Evolutionary conservation across 2,329 filamentous ascomycete genomes (phyloP), one percentile per base, ranked within the genome.

Genomic region (Apiospora kogelbergensis): DNA sequence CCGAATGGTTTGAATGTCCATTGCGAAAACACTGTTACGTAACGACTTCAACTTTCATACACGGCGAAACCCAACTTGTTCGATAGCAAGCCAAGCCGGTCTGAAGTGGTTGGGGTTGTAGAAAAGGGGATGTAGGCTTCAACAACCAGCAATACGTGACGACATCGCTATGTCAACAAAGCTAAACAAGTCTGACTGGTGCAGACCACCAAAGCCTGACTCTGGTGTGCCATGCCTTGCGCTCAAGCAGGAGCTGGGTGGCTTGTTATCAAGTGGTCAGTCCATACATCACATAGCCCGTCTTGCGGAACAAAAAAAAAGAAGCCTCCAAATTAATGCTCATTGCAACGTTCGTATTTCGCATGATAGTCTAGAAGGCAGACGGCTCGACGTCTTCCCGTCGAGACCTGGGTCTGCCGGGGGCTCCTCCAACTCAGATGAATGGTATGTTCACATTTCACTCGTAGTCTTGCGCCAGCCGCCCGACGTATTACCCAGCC

Each of bases 401-500:
- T 60, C 53, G 53, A 37, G 53, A 60, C 53, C 53, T 60, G 30
- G n/a, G n/a, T 60, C 53, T 60, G 53, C 53, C 53, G 53, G 30
- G 53, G 37, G 53, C 53, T 30, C 53, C 30, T 57, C 53, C 53
- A 60, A 30, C 53, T 60, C 53, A 60, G 53, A 60, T 60, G 24
- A 30, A 48, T 44, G 65, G 37, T 40, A 45, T 48, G 45, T 66
- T 37, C 65, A 45, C 63, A 65, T 65, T 65, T 41, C 63, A 65
- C 37, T 65, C 63, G 63, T 65, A 44, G 63, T 60, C 26, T 60
- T 33, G 40, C 37, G 37, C 26, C 66, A 33, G 46, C 53, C 66
- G 40, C 66, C 41, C 33, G 44, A 53, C 40, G 42, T 41, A 57
- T 68, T 71, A 46, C 44, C 65, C 65, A 48, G 65, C 44, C 45